These are phyloP conservation scores for Wickerhamiella allomyrinae DNA, from an alignment of 805 yeast species.

Conservation along the genomic window DNA sequence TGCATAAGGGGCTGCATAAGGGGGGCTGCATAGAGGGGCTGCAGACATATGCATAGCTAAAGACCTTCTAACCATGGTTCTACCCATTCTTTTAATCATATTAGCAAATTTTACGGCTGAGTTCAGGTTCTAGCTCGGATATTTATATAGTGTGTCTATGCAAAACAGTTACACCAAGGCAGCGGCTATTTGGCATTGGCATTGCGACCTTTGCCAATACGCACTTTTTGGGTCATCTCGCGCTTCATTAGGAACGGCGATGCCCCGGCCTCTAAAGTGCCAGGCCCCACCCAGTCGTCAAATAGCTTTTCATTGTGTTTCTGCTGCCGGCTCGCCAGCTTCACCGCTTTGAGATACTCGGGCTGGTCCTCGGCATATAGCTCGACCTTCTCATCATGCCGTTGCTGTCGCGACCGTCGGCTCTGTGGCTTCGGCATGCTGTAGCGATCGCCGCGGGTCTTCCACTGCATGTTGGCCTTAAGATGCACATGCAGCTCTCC, in stretches of 20 bases:
- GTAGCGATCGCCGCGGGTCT: slow-evolving; percentile 69
- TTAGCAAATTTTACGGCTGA: too few relatives aligned
- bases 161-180: too few relatives aligned
- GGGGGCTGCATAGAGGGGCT: too few relatives aligned
- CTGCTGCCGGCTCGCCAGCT: slow-evolving; percentile 77
- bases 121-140: too few relatives aligned
- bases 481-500: slow-evolving; percentile 81
- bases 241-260: slow-evolving; percentile 75
- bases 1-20: too few relatives aligned
- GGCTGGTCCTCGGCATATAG: slow-evolving; percentile 79
- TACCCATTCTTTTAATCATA: too few relatives aligned
- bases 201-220: slow-evolving; percentile 72
- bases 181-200: slow-evolving; percentile 47
- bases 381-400: slow-evolving; percentile 68
- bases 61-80: too few relatives aligned
- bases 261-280: slow-evolving; percentile 59
- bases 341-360: slow-evolving; percentile 77
- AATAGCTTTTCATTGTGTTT: slow-evolving; percentile 73
- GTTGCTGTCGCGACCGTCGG: slow-evolving; percentile 57
- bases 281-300: slow-evolving; percentile 90
- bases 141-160: too few relatives aligned
- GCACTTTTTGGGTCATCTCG: slow-evolving; percentile 36
- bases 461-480: slow-evolving; percentile 89
- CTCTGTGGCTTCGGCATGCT: slow-evolving; percentile 80
- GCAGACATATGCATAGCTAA: too few relatives aligned